phyloP scores from a whole-genome alignment of 768 basidiomycete species.

The Hemileccinum impolitum region DNA sequence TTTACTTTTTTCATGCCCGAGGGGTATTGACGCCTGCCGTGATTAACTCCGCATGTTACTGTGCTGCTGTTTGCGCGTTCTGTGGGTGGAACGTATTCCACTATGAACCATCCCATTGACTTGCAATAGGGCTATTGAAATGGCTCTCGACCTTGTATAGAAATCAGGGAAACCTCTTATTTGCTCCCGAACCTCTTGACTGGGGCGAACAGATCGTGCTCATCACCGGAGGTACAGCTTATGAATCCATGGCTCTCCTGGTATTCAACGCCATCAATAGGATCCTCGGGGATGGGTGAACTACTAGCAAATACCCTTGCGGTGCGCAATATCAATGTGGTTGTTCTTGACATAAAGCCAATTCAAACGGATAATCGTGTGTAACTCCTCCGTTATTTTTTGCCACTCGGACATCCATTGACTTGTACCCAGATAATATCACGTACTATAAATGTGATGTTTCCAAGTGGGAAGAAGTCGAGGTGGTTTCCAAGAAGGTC shows the following conservation, averaged over 20 bases:
- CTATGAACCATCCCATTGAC: conserved; percentile 1
- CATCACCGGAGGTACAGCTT: conserved; percentile 79
- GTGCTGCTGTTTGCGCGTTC: conserved; percentile 54
- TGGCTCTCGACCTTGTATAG: conserved; percentile 74
- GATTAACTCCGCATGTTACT: conserved; percentile 51
- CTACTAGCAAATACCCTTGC: conserved; percentile 86
- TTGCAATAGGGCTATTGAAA: conserved; percentile 54
- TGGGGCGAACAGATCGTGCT: conserved; percentile 91
- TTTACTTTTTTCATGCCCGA: conserved; percentile 70
- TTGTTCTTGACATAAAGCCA: conserved; percentile 82
- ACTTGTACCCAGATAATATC: conserved; percentile 59
- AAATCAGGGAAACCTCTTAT: conserved; percentile 66
- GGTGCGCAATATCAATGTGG: conserved; percentile 74
- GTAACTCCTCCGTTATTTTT: conserved; percentile 18
- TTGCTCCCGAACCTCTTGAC: conserved; percentile 58
- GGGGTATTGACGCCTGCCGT: conserved; percentile 51
- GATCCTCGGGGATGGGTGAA: conserved; percentile 87
- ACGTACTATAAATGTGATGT: conserved; percentile 89
- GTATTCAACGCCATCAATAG: conserved; percentile 35
- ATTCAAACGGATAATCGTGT: conserved; percentile 74
- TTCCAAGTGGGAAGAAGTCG: conserved; percentile 82
- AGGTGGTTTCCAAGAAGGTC: conserved; percentile 68
- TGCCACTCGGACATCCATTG: not conserved
- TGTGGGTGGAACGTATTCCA: conserved; percentile 47
- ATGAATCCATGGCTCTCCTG: not conserved